Percentiles rank a stretch among this genome's conserved stretches.
Evolutionary conservation across 2,329 filamentous ascomycete genomes (phyloP).

Genomic region (Metarhizium anisopliae): DNA sequence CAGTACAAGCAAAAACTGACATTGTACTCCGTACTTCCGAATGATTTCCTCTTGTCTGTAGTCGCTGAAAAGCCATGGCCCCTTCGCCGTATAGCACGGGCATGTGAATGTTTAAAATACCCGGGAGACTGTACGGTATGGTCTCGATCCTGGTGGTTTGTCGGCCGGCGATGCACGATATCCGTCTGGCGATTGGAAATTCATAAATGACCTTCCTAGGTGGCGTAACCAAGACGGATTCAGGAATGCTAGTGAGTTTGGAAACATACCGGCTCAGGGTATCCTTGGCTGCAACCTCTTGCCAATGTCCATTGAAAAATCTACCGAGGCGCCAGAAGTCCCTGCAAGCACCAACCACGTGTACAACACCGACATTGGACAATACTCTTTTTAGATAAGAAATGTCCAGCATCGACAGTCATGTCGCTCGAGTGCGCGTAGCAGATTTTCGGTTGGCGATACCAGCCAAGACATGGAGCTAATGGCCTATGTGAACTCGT

Average conservation of each 20-base stretch:
- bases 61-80: slow-evolving; percentile 7
- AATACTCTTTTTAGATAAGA: too few relatives aligned
- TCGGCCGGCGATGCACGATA: slow-evolving; percentile 15
- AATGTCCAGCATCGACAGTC: too few relatives aligned
- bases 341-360: slow-evolving; percentile 54
- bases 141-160: slow-evolving; percentile 15
- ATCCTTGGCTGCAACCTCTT: slow-evolving; percentile 14
- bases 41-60: slow-evolving; percentile 16
- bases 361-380: slow-evolving; percentile 20
- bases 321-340: slow-evolving; percentile 44
- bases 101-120: slow-evolving; percentile 17
- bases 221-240: neutral
- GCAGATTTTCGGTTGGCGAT: too few relatives aligned
- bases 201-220: neutral
- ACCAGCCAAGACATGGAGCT: too few relatives aligned
- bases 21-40: too few relatives aligned
- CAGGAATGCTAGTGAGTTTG: slow-evolving; percentile 10
- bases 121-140: slow-evolving; percentile 16
- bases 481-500: too few relatives aligned
- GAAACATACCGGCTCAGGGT: slow-evolving; percentile 10
- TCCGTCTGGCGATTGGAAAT: slow-evolving; percentile 11
- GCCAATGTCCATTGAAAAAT: slow-evolving; percentile 23
- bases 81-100: slow-evolving; percentile 17
- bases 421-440: too few relatives aligned
- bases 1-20: slow-evolving; percentile 14